Percentiles rank a stretch among this genome's conserved stretches.
Evolutionary conservation across 768 basidiomycete species (phyloP).

Genomic region (Russula compacta): DNA sequence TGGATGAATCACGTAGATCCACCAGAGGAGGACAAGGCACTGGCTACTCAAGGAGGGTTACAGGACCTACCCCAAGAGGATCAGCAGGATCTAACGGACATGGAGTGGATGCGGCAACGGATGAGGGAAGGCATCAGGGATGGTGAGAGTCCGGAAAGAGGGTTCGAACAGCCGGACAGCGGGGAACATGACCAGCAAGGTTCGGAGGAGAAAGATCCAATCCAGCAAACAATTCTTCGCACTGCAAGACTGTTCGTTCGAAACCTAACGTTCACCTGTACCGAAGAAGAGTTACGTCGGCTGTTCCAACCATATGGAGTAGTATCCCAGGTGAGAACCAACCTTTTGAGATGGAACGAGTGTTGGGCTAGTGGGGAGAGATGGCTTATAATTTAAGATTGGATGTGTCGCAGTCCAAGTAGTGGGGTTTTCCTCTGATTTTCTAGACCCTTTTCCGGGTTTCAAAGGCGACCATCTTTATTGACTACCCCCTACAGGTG

Average conservation of each 20-base stretch:
- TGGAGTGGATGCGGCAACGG: constrained; percentile 66
- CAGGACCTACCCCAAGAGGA: constrained; percentile 22
- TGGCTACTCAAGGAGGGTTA: neutral
- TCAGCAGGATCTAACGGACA: constrained; percentile 44
- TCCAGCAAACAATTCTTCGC: constrained; percentile 46
- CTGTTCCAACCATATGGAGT: constrained; percentile 64
- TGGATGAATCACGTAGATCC: constrained; percentile 48
- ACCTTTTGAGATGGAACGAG: neutral
- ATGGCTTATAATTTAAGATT: constrained; percentile 49
- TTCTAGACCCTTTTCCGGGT: constrained; percentile 8
- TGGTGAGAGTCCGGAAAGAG: constrained; percentile 35
- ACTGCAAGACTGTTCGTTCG: constrained; percentile 85
- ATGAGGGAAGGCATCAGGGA: constrained; percentile 39
- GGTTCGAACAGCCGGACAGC: constrained; percentile 55
- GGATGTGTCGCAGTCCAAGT: neutral
- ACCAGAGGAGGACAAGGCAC: constrained; percentile 20
- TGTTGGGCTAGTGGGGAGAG: constrained; percentile 18
- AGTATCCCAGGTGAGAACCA: constrained; percentile 57
- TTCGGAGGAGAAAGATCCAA: constrained; percentile 15
- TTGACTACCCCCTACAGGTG: constrained; percentile 11
- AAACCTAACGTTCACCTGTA: constrained; percentile 87
- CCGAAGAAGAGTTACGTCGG: constrained; percentile 55
- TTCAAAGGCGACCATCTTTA: neutral
- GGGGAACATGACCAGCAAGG: constrained; percentile 30
- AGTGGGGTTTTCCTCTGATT: constrained; percentile 30